Evolutionary conservation across 2,329 filamentous ascomycete genomes (phyloP), one percentile per base, ranked within the genome.

Genomic region (Xylaria sp.): DNA sequence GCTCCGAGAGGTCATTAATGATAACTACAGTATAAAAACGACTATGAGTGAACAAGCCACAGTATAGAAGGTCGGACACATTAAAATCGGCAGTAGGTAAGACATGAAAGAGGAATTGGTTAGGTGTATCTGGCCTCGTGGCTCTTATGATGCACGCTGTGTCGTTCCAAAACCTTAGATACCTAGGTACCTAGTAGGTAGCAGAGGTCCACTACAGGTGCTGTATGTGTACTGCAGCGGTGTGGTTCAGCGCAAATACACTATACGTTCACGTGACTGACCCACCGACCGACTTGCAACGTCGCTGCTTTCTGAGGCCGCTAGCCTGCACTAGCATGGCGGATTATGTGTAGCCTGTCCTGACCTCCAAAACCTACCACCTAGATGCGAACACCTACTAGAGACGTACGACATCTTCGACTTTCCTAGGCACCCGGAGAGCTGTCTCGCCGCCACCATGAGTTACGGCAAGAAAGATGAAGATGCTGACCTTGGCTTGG

Each of bases 391-490:
- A 67, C 22, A 64, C 68, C 63, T 61, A 59, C 67, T 61, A 69
- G 66, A 68, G 68, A 69, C 63, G 33, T 59, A 59, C 70, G 66
- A 72, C 67, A 73, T 69, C 75, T 74, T 77, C 72, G 71, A 73
- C 75, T 70, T 72, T 72, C 73, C 68, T 57, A 49, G 61, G 50
- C 58, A 69, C 38, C 22, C 69, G 66, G 65, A 70, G 53, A 66
- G 72, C 71, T 71, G 72, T 73, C 70, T 72, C 67, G 54, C 68
- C 68, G 81, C 83, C 84, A 89, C 74, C 78, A 97, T 97, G 94
- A 96, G 92, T 83, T 97, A 96, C 88, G 91, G 95, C 86, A 99
- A 99, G 86, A 98, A 97, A 87, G 95, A 99, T 82, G 96, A 98
- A 87, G 96, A 99, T 85, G 93, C 91, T 79, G 95, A 97, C 80